These are phyloP conservation scores for Rhizopus microsporus DNA, from an alignment of 371 early-diverging fungal genomes.

Conservation along the genomic window DNA sequence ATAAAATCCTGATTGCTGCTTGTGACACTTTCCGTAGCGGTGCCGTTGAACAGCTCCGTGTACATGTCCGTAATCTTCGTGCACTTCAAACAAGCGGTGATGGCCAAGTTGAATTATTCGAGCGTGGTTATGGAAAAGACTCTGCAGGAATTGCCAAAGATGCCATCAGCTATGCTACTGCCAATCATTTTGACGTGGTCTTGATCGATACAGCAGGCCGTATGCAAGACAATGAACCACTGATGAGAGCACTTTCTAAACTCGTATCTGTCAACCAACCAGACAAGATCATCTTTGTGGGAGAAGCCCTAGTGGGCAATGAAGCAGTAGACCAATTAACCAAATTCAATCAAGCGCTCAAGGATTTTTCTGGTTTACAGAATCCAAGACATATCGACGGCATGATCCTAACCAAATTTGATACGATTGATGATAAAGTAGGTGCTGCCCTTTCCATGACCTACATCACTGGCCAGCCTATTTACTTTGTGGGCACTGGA, in stretches of 20 bases:
- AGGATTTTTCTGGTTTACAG: slow-evolving; percentile 81
- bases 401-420: slow-evolving; percentile 98
- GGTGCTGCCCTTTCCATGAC: slow-evolving; percentile 98
- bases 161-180: slow-evolving; percentile 80
- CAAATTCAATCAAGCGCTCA: slow-evolving; percentile 97
- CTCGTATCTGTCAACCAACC: slow-evolving; percentile 94
- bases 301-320: slow-evolving; percentile 99
- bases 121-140: slow-evolving; percentile 99
- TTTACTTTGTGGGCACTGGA: slow-evolving; percentile 99
- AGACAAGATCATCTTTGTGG: slow-evolving; percentile 98
- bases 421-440: slow-evolving; percentile 99
- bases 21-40: slow-evolving; percentile 99
- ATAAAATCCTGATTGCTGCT: slow-evolving; percentile 95
- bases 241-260: slow-evolving; percentile 97
- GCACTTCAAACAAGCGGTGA: slow-evolving; percentile 71
- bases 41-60: slow-evolving; percentile 98
- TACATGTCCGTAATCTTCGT: slow-evolving; percentile 90
- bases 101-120: slow-evolving; percentile 88
- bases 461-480: slow-evolving; percentile 95
- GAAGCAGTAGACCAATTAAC: slow-evolving; percentile 97
- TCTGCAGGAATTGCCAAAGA: slow-evolving; percentile 98
- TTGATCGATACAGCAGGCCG: slow-evolving; percentile 99
- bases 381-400: slow-evolving; percentile 94
- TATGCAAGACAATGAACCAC: slow-evolving; percentile 98
- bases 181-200: slow-evolving; percentile 92